Conservation (phyloP, 176 grass and related monocot genomes). For the Eragrostis nindensis region DNA sequence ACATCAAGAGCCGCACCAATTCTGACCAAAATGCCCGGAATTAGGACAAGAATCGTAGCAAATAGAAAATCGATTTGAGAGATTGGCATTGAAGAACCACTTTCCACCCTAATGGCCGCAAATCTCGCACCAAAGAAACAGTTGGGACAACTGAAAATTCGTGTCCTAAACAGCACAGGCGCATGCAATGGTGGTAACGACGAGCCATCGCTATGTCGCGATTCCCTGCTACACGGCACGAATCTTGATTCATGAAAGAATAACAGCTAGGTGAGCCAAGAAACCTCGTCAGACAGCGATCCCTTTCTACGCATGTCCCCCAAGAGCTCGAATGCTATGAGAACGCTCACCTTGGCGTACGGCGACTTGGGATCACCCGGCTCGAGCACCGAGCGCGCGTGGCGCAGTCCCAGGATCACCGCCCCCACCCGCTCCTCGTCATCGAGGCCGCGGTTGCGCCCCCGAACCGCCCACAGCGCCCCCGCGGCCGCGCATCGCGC, state of each 20-base stretch:
- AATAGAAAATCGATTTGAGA: background rate
- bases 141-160: conserved; percentile 8
- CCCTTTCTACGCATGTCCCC: background rate
- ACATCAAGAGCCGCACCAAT: background rate
- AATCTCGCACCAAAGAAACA: conserved; percentile 26
- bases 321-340: background rate
- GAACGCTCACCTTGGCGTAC: conserved; percentile 31
- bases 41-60: conserved; percentile 8
- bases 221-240: background rate
- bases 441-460: conserved; percentile 25
- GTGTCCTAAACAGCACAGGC: background rate
- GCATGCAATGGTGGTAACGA: conserved; percentile 19
- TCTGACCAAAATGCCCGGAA: background rate
- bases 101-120: background rate
- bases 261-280: too few species aligned
- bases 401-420: conserved; percentile 23
- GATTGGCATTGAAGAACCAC: background rate
- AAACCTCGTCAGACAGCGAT: background rate
- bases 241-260: background rate
- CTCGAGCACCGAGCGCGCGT: background rate
- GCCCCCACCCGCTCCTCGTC: conserved; percentile 7
- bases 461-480: conserved; percentile 18
- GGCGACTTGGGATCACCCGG: background rate
- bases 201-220: background rate
- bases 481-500: conserved; percentile 31